Base-by-base conservation (phyloP, 1,139 yeast species). In the Geotrichum cucujoidarum region DNA sequence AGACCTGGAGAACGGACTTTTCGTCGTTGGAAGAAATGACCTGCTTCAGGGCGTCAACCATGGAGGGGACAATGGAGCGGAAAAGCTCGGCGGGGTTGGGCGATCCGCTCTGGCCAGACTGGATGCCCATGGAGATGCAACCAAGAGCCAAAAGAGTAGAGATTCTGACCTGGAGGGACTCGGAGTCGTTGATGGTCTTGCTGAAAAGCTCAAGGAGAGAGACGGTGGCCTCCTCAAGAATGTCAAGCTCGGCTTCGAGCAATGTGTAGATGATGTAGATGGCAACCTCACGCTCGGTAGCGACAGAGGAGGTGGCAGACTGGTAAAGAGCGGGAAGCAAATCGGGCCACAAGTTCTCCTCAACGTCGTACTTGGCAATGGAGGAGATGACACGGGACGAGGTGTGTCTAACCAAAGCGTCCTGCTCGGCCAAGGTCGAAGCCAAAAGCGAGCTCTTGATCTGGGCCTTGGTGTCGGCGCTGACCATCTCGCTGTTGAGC, bases 361-460 rank as follows among this genome's bases (percentile, higher is more conserved):
- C 80, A 55, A 89, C 73, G 64, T 92, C 97, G 47, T 74, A 68
- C 56, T 81, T 81, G 41, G 89, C 95, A 61, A 92, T 86, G 40
- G 90, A 83, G 25, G 97, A 82, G 56, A 92, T 81, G 50, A 90
- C 87, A 67, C 97, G 80, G 10, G 97, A 89, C 50, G 85, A 77
- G 24, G 95, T 81, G 69, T 92, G 97, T 69, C 96, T 81, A 54
- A 90, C 84, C 52, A 79, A 73, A 60, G 86, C 80, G 51, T 77
- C 73, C 48, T 73, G 69, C 64, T 81, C 85, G 45, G 74, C 73
- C 67, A 89, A 81, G 40, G 95, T 81, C 55, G 80, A 76, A 55
- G 77, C 75, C 60, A 92, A 75, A 60, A 90, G 68, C 22, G 92
- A 75, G 37, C 74, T 72, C 64, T 86, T 82, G 63, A 92, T 81